These are phyloP conservation scores for Eremothecium gossypii DNA, from an alignment of 1,139 yeast genomes.

Conservation along the genomic window DNA sequence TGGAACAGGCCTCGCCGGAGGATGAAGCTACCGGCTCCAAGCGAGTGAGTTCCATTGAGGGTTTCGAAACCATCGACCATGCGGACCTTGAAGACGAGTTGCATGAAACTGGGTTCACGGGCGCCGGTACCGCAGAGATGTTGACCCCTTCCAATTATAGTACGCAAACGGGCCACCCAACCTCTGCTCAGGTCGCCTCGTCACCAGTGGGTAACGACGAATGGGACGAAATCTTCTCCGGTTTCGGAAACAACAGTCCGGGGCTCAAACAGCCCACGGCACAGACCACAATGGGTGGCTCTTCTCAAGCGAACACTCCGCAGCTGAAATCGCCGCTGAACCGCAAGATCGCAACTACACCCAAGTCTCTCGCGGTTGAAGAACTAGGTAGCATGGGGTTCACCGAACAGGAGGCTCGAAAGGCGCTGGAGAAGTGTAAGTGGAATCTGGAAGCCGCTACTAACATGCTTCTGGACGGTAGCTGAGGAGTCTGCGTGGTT, in stretches of 20 bases:
- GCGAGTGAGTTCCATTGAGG: conserved; percentile 17
- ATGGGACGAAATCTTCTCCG: conserved; percentile 93
- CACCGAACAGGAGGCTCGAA: conserved; percentile 49
- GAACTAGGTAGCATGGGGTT: conserved; percentile 91
- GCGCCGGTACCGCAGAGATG: conserved; percentile 8
- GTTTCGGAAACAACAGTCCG: conserved; percentile 49
- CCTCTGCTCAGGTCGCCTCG: background rate
- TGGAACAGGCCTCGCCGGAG: conserved; percentile 43
- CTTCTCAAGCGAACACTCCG: conserved; percentile 3
- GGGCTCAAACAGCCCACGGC: background rate
- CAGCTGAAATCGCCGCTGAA: conserved; percentile 17
- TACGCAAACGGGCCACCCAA: background rate
- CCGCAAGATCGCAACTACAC: conserved; percentile 34
- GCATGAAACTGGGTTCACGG: conserved; percentile 34
- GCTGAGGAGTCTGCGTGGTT: conserved; percentile 19
- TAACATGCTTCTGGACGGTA: conserved; percentile 67
- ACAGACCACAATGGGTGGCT: conserved; percentile 4
- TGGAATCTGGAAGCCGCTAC: conserved; percentile 83
- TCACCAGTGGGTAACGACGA: conserved; percentile 47
- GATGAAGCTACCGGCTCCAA: conserved; percentile 33
- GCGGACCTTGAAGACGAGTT: conserved; percentile 27
- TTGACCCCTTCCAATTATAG: too few species aligned
- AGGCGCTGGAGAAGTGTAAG: conserved; percentile 58
- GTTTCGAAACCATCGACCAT: conserved; percentile 21
- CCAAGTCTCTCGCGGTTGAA: conserved; percentile 45